phyloP scores from a whole-genome alignment of 805 yeast genomes.

The Candida maris region DNA sequence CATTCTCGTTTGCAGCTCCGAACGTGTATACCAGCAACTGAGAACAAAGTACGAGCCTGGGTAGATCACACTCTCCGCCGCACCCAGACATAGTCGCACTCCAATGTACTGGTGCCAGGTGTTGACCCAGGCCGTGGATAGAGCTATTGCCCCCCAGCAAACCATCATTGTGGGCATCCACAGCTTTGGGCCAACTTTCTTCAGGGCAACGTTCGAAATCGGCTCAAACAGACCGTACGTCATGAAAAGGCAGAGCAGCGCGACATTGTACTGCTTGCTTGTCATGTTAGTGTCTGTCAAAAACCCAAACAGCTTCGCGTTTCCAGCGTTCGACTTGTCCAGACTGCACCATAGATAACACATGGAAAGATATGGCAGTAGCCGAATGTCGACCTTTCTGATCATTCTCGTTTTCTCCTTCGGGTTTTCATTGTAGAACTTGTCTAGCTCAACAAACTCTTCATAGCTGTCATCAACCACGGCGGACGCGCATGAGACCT shows the following conservation, averaged over 20 bases:
- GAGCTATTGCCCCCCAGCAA: constrained; percentile 37
- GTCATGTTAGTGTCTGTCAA: constrained; percentile 27
- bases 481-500: constrained; percentile 6
- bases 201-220: constrained; percentile 34
- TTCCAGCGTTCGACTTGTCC: constrained; percentile 35
- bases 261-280: constrained; percentile 38
- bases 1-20: constrained; percentile 35
- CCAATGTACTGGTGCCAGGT: constrained; percentile 23
- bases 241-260: constrained; percentile 39
- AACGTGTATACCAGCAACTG: constrained; percentile 37
- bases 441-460: constrained; percentile 12
- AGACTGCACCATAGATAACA: constrained; percentile 28
- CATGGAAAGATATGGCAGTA: constrained; percentile 27
- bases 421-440: constrained; percentile 15
- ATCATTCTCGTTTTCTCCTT: constrained; percentile 22
- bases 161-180: constrained; percentile 35
- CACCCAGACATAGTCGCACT: constrained; percentile 37
- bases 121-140: constrained; percentile 32
- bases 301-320: constrained; percentile 32
- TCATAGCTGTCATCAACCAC: constrained; percentile 10
- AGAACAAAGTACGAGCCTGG: constrained; percentile 40
- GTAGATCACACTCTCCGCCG: constrained; percentile 40
- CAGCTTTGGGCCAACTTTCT: constrained; percentile 36
- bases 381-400: constrained; percentile 23
- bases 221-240: constrained; percentile 41